These are phyloP conservation scores for Leccinum uliginosum DNA, from an alignment of 768 basidiomycete species.

Conservation along the genomic window DNA sequence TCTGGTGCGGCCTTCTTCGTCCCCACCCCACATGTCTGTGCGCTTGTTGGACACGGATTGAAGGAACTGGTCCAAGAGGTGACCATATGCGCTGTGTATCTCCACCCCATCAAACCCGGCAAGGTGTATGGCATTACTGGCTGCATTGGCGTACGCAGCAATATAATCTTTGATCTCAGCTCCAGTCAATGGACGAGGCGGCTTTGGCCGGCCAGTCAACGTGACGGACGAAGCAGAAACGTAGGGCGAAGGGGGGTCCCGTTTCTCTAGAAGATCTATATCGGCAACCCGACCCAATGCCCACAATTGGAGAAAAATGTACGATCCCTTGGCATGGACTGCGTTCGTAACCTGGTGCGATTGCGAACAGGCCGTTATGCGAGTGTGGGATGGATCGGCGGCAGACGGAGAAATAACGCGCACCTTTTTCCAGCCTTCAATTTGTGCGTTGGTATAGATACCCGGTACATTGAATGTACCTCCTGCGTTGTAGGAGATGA, in stretches of 20 bases:
- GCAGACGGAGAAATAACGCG: background rate
- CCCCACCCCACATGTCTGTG: slow-evolving; percentile 66
- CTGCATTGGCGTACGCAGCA: slow-evolving; percentile 27
- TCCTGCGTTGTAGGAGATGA: slow-evolving; percentile 46
- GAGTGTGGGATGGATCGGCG: background rate
- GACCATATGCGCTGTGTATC: slow-evolving; percentile 41
- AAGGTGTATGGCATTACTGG: slow-evolving; percentile 30
- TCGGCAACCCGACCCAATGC: slow-evolving; percentile 51
- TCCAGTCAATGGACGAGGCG: slow-evolving; percentile 17
- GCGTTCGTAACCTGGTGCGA: slow-evolving; percentile 45
- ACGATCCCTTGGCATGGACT: slow-evolving; percentile 51
- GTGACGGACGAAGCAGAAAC: slow-evolving; percentile 33
- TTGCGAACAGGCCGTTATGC: background rate
- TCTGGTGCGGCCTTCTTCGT: slow-evolving; percentile 52
- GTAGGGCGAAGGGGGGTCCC: slow-evolving; percentile 30
- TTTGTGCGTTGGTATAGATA: slow-evolving; percentile 60
- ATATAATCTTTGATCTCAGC: slow-evolving; percentile 34
- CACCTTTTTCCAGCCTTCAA: slow-evolving; percentile 45
- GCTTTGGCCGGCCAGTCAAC: slow-evolving; percentile 11
- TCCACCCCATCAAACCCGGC: slow-evolving; percentile 48
- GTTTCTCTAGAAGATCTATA: slow-evolving; percentile 26
- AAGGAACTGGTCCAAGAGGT: slow-evolving; percentile 58
- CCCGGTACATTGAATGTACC: slow-evolving; percentile 54
- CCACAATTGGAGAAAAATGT: slow-evolving; percentile 48
- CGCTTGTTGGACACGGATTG: slow-evolving; percentile 54